A percentile compares a stretch with the other conserved stretches of the same genome.
Conservation (phyloP, 257 asterid species). For the Nicotiana attenuata region DNA sequence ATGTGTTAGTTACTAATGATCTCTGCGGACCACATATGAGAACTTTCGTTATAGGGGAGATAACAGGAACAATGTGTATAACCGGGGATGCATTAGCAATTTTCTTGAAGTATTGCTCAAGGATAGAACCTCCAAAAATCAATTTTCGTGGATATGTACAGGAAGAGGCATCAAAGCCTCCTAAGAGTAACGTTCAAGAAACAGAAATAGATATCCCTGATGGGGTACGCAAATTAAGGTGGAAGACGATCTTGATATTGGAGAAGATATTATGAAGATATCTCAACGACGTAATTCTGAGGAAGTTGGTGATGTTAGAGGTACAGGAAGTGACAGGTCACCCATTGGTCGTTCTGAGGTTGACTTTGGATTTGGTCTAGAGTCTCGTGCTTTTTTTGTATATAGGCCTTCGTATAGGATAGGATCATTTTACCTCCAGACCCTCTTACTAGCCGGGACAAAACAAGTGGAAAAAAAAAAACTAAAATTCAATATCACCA, state of each 20-base stretch:
- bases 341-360: constrained; percentile 6
- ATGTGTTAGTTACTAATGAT: background rate
- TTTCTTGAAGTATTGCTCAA: constrained; percentile 36
- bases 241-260: constrained; percentile 42
- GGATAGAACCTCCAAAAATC: constrained; percentile 24
- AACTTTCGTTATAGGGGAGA: constrained; percentile 42
- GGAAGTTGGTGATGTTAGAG: constrained; percentile 13
- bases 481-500: background rate
- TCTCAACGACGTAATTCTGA: constrained; percentile 30
- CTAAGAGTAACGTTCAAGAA: constrained; percentile 10
- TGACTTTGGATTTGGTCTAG: constrained; percentile 19
- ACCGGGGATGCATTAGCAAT: constrained; percentile 29
- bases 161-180: constrained; percentile 20
- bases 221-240: constrained; percentile 31
- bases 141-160: constrained; percentile 25
- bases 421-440: constrained; percentile 3
- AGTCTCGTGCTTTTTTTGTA: too few relatives aligned
- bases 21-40: constrained; percentile 64
- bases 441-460: background rate
- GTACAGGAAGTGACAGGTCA: constrained; percentile 8
- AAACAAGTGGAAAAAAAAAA: background rate
- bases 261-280: constrained; percentile 34
- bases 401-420: too few relatives aligned
- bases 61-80: constrained; percentile 26
- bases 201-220: background rate